A percentile compares a stretch with the other conserved stretches of the same genome.
These are phyloP conservation scores for Artomyces pyxidatus DNA, from an alignment of 768 basidiomycete genomes.

Conservation along the genomic window DNA sequence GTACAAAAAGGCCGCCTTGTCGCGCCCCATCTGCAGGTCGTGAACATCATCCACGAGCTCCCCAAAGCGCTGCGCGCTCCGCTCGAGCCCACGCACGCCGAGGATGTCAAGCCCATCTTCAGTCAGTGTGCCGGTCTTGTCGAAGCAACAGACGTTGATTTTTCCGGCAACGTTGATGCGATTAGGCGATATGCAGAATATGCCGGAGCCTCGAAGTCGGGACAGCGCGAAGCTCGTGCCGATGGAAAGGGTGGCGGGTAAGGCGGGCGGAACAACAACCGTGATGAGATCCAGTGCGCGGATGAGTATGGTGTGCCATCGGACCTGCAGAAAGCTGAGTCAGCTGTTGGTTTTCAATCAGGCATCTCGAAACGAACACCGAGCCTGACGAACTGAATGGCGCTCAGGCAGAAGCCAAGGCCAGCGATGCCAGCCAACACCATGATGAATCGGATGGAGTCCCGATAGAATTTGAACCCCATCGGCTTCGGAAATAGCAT, in stretches of 20 bases:
- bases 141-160: constrained; percentile 95
- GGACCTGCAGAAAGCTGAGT: constrained; percentile 45
- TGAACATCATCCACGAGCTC: constrained; percentile 83
- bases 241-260: constrained; percentile 95
- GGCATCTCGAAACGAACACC: too few species aligned
- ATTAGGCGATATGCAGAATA: constrained; percentile 96
- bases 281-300: constrained; percentile 94
- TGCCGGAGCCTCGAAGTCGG: constrained; percentile 76
- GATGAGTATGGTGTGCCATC: constrained; percentile 84
- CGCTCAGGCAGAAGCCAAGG: constrained; percentile 85
- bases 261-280: constrained; percentile 93
- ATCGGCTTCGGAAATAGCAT: constrained; percentile 99
- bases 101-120: constrained; percentile 98
- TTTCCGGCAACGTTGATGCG: constrained; percentile 94
- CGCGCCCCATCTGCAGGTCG: constrained; percentile 59
- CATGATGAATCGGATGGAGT: constrained; percentile 83
- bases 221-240: constrained; percentile 93
- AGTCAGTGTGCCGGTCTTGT: constrained; percentile 97
- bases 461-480: constrained; percentile 97
- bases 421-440: constrained; percentile 89
- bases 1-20: constrained; percentile 82
- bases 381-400: constrained; percentile 84
- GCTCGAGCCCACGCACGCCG: constrained; percentile 82
- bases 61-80: constrained; percentile 70
- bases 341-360: too few species aligned